Evolutionary conservation across 1,284 basidiomycete species (phyloP).

Genomic region (Ustilago lituana): DNA sequence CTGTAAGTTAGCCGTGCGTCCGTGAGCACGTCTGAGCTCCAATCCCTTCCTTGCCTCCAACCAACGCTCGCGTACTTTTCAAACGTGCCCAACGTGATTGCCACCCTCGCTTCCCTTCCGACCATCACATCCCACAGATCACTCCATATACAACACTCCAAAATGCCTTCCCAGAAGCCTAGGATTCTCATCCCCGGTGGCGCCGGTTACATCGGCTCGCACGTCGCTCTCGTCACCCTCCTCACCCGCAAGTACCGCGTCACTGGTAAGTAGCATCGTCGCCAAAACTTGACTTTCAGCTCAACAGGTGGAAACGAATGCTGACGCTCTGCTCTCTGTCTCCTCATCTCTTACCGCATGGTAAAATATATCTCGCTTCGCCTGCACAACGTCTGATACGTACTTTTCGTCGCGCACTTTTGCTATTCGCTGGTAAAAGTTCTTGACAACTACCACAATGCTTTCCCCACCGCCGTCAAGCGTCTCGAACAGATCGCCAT

Average conservation of each 20-base stretch:
- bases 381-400: too few species aligned
- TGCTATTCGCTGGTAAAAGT: conserved; percentile 26
- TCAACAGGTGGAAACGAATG: background rate
- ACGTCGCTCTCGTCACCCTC: conserved; percentile 86
- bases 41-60: too few species aligned
- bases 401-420: too few species aligned
- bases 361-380: too few species aligned
- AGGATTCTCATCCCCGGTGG: conserved; percentile 66
- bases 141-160: background rate
- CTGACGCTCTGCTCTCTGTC: conserved; percentile 5
- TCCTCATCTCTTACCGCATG: too few species aligned
- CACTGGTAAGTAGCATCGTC: conserved; percentile 53
- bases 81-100: too few species aligned
- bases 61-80: too few species aligned
- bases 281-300: too few species aligned
- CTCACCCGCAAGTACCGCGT: conserved; percentile 88
- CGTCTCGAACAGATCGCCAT: conserved; percentile 82
- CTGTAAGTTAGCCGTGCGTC: too few species aligned
- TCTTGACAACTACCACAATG: conserved; percentile 78
- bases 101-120: too few species aligned
- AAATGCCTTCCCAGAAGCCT: conserved; percentile 51
- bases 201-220: conserved; percentile 76
- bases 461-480: conserved; percentile 77
- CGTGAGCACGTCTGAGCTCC: too few species aligned
- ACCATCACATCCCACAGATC: background rate